Conservation (phyloP, 1,139 yeast species). For the Yamadazyma diospyri region DNA sequence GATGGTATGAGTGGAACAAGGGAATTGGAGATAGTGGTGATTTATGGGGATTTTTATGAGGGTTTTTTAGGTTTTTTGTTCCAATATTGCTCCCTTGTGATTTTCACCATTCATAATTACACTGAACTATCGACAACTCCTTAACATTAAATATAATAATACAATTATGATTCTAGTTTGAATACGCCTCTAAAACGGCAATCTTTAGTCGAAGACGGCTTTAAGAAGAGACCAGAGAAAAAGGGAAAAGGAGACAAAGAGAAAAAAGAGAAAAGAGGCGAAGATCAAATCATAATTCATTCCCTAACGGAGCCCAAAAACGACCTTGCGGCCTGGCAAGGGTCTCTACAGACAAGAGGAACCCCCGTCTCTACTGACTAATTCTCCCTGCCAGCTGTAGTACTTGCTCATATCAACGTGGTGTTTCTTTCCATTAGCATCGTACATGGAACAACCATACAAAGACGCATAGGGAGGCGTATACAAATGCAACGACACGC, state of each 20-base stretch:
- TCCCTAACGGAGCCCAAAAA: no score
- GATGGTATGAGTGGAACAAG: no score
- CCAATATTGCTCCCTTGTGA: no score
- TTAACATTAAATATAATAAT: no score
- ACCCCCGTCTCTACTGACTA: conserved; percentile 27
- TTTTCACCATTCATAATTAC: no score
- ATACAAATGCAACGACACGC: conserved; percentile 70
- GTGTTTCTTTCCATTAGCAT: conserved; percentile 44
- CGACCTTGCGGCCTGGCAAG: no score
- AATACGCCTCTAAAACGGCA: neutral
- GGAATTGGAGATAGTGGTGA: no score
- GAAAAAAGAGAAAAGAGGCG: neutral
- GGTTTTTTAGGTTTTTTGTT: no score
- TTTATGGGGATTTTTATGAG: no score
- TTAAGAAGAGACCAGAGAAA: neutral
- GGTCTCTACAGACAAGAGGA: no score
- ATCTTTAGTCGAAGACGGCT: neutral
- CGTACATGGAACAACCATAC: conserved; percentile 64
- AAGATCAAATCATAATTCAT: neutral
- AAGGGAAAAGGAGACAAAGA: neutral
- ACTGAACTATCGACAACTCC: no score
- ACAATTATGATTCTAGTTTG: no score
- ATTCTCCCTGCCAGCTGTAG: conserved; percentile 59
- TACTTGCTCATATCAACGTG: conserved; percentile 61
- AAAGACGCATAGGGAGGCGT: conserved; percentile 76